Conservation (phyloP, 306 rosid species). For the Lathyrus oleraceus region DNA sequence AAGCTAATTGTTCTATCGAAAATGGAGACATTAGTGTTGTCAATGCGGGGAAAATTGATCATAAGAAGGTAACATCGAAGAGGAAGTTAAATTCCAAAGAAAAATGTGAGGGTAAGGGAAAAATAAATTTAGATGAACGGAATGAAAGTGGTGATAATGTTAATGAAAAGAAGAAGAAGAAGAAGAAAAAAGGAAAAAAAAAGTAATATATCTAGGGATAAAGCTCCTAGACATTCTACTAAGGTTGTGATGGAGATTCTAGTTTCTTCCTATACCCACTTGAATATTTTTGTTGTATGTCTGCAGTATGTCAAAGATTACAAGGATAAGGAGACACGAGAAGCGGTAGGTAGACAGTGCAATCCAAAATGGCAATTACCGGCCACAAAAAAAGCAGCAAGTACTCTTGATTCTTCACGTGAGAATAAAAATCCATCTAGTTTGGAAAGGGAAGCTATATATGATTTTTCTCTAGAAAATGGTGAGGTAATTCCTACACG, state of each 20-base stretch:
- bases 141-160: slow-evolving; percentile 28
- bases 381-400: slow-evolving; percentile 36
- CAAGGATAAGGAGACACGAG: slow-evolving; percentile 35
- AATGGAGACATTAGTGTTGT: slow-evolving; percentile 35
- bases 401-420: slow-evolving; percentile 33
- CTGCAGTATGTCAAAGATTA: slow-evolving; percentile 65
- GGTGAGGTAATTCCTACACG: slow-evolving; percentile 34
- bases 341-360: slow-evolving; percentile 31
- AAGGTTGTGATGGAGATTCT: too few species aligned
- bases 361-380: slow-evolving; percentile 37
- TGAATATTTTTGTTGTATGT: slow-evolving; percentile 9
- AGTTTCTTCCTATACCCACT: too few species aligned
- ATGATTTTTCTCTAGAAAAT: slow-evolving; percentile 33
- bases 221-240: slow-evolving; percentile 31
- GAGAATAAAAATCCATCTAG: slow-evolving; percentile 32
- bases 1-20: too few species aligned
- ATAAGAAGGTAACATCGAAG: slow-evolving; percentile 36
- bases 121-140: slow-evolving; percentile 29
- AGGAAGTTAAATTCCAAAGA: slow-evolving; percentile 35
- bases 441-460: slow-evolving; percentile 32
- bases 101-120: slow-evolving; percentile 44
- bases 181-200: too few species aligned
- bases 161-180: slow-evolving; percentile 40
- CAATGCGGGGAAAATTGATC: too few species aligned
- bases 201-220: slow-evolving; percentile 20